phyloP scores from a whole-genome alignment of 2,329 filamentous ascomycete species.

The Apiospora arundinis region DNA sequence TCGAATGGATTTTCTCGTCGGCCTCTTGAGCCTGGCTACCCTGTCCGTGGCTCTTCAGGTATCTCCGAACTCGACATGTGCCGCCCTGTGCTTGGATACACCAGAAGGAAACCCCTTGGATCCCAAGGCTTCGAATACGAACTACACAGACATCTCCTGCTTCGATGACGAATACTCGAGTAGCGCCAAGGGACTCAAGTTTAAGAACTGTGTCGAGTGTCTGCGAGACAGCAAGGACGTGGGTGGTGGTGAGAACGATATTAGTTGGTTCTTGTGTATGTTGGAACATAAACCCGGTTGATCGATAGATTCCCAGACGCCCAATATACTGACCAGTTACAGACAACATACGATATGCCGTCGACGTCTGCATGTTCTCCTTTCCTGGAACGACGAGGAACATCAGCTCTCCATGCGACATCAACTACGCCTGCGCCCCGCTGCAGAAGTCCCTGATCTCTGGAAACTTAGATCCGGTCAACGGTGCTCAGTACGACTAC shows the following conservation, averaged over 20 bases:
- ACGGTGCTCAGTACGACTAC: conserved; percentile 45
- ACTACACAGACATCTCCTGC: conserved; percentile 54
- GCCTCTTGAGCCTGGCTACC: too few relatives aligned
- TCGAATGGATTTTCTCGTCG: too few relatives aligned
- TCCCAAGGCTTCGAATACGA: conserved; percentile 48
- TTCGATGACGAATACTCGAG: conserved; percentile 47
- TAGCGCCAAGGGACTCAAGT: conserved; percentile 49
- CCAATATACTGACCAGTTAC: too few relatives aligned
- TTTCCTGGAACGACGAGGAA: conserved; percentile 39
- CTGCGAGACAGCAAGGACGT: conserved; percentile 52
- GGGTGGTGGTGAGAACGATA: conserved; percentile 48
- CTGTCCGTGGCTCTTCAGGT: too few relatives aligned
- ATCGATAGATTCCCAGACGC: too few relatives aligned
- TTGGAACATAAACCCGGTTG: too few relatives aligned
- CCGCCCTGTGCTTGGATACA: conserved; percentile 52
- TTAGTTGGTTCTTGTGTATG: conserved; percentile 57
- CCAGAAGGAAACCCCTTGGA: conserved; percentile 41
- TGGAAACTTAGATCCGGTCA: conserved; percentile 37
- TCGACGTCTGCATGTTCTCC: conserved; percentile 54
- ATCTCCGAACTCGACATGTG: conserved; percentile 58
- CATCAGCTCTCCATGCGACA: conserved; percentile 51
- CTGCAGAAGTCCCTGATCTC: conserved; percentile 46
- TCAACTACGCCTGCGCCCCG: conserved; percentile 48
- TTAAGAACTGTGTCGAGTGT: conserved; percentile 53
- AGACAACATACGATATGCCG: conserved; percentile 58